Percentiles rank a stretch among this genome's conserved stretches.
Conservation (phyloP, 225 moss, liverwort and hornwort genomes). For the Rhytidiadelphus loreus region DNA sequence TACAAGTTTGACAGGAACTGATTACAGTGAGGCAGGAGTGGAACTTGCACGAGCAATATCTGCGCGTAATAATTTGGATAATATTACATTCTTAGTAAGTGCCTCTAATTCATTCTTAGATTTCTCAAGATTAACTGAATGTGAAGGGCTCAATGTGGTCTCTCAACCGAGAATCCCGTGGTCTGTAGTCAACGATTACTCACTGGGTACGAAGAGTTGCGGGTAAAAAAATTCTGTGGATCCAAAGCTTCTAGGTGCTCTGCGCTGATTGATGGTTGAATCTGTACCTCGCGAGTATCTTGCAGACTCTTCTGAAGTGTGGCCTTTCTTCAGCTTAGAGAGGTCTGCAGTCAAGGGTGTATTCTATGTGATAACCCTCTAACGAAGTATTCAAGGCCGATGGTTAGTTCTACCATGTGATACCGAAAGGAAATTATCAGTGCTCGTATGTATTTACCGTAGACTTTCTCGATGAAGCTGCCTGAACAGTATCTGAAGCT, state of each 20-base stretch:
- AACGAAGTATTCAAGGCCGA: neutral
- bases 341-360: neutral
- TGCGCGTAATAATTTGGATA: constrained; percentile 45
- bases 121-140: neutral
- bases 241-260: neutral
- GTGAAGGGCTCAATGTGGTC: neutral
- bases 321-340: neutral
- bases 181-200: neutral
- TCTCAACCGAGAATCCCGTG: neutral
- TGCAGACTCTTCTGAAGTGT: neutral
- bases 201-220: neutral
- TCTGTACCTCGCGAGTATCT: neutral
- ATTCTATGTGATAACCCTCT: neutral
- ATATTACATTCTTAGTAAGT: constrained; percentile 62
- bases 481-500: neutral
- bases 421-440: neutral
- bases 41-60: constrained; percentile 83
- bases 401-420: neutral
- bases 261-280: neutral
- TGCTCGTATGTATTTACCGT: neutral
- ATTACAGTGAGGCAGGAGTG: constrained; percentile 82
- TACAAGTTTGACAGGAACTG: constrained; percentile 75
- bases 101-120: neutral
- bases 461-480: neutral
- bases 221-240: neutral